Conservation (phyloP, 371 early-diverging fungal genomes). For the Mortierella sp. region DNA sequence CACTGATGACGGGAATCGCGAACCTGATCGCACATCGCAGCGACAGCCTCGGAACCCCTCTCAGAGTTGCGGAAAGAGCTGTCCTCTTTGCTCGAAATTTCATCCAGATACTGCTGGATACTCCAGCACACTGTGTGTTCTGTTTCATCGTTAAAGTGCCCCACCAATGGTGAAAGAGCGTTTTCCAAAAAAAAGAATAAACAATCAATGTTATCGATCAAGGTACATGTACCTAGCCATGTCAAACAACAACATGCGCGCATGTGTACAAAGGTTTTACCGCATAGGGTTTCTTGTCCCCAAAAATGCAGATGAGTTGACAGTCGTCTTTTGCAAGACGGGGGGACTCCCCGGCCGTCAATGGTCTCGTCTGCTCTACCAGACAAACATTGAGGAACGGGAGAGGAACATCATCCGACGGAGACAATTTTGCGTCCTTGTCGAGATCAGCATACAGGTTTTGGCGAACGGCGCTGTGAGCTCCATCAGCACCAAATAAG, state of each 20-base stretch:
- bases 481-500: conserved; percentile 47
- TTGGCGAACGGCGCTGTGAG: conserved; percentile 37
- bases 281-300: conserved; percentile 28
- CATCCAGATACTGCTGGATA: conserved; percentile 14
- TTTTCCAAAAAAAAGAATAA: too few species aligned
- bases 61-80: conserved; percentile 23
- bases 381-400: conserved; percentile 29
- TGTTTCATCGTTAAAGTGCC: conserved; percentile 20
- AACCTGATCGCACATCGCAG: conserved; percentile 21
- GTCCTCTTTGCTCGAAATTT: neutral
- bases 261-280: conserved; percentile 17
- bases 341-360: conserved; percentile 20
- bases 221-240: too few species aligned
- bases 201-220: too few species aligned
- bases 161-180: too few species aligned
- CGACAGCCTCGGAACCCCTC: conserved; percentile 33
- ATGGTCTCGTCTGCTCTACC: conserved; percentile 27
- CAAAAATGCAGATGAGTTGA: conserved; percentile 19
- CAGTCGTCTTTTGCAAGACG: conserved; percentile 15
- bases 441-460: conserved; percentile 24
- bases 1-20: conserved; percentile 15
- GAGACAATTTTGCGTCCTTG: conserved; percentile 6
- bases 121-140: conserved; percentile 23
- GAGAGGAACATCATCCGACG: conserved; percentile 18
- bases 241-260: neutral